Conservation (phyloP, 2,329 filamentous ascomycete genomes). For the Ceratocystis diversiconidia region DNA sequence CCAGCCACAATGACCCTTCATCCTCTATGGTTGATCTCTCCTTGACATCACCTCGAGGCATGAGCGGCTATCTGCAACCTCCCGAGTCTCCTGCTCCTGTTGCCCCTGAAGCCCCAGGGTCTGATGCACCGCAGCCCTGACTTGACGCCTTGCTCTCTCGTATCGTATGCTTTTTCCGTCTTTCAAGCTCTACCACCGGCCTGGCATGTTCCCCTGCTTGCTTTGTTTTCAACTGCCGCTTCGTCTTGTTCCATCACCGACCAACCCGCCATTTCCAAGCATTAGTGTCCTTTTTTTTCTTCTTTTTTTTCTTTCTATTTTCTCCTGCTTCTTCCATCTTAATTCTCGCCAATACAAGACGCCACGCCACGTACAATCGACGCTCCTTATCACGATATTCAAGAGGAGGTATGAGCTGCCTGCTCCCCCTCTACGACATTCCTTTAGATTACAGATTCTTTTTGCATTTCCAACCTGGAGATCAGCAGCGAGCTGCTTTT, state of each 20-base stretch:
- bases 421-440: slow-evolving; percentile 8
- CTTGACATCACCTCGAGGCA: background rate
- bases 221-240: background rate
- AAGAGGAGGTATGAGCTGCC: background rate
- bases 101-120: background rate
- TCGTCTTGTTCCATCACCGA: background rate
- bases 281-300: background rate
- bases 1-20: background rate
- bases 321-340: background rate
- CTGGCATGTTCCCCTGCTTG: slow-evolving; percentile 2
- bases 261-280: background rate
- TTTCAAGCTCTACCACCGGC: background rate
- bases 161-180: background rate
- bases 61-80: background rate
- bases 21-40: background rate
- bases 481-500: slow-evolving; percentile 2
- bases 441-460: slow-evolving; percentile 9
- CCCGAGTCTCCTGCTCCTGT: slow-evolving; percentile 2
- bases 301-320: background rate
- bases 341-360: slow-evolving; percentile 14
- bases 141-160: background rate
- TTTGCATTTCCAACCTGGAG: slow-evolving; percentile 5
- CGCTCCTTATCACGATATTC: slow-evolving; percentile 13
- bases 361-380: slow-evolving; percentile 17
- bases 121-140: background rate